A percentile compares a stretch with the other conserved stretches of the same genome.
These are phyloP conservation scores for Saccharomyces hybrid DNA, from an alignment of 1,139 yeast genomes.

Conservation along the genomic window DNA sequence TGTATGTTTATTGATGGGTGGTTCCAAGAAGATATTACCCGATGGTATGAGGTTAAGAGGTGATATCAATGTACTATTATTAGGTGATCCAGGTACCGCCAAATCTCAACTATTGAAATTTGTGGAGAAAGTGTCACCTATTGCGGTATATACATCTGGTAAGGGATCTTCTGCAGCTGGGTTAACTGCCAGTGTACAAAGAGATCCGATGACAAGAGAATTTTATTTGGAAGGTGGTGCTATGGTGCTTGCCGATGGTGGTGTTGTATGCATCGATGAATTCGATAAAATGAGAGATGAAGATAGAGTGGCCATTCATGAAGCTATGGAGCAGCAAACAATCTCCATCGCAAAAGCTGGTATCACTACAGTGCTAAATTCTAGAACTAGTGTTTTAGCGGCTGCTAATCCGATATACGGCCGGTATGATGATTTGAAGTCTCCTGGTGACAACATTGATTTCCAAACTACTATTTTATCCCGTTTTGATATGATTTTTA, in stretches of 20 bases:
- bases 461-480: conserved; percentile 95
- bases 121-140: conserved; percentile 91
- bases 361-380: conserved; percentile 89
- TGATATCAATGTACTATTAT: conserved; percentile 82
- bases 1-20: conserved; percentile 88
- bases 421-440: conserved; percentile 88
- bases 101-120: conserved; percentile 91
- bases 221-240: conserved; percentile 99
- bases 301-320: conserved; percentile 97
- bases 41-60: conserved; percentile 97
- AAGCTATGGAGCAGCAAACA: conserved; percentile 99
- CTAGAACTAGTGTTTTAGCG: conserved; percentile 92
- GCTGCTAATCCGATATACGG: conserved; percentile 98
- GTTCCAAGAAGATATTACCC: conserved; percentile 84
- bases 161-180: conserved; percentile 99
- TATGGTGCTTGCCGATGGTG: conserved; percentile 98
- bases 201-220: conserved; percentile 82
- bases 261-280: conserved; percentile 98
- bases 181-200: conserved; percentile 93
- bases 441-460: conserved; percentile 97
- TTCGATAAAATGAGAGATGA: conserved; percentile 99
- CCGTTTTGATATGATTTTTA: conserved; percentile 96
- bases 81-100: conserved; percentile 99
- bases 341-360: conserved; percentile 99
- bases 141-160: conserved; percentile 94